Base-by-base conservation (phyloP, 176 grass and related monocot species). In the Dendrocalamus sinicus region DNA sequence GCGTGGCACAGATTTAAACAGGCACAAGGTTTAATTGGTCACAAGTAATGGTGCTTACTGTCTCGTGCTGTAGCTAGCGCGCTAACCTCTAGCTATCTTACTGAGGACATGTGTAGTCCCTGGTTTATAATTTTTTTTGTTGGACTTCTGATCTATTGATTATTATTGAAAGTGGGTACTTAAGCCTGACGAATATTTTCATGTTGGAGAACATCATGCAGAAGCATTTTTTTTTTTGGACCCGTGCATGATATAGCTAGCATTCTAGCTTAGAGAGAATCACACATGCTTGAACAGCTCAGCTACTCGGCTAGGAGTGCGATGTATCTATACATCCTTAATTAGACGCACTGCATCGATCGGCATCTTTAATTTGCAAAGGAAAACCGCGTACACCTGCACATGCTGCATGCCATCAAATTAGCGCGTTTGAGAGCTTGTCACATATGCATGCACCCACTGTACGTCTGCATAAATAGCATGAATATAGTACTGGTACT, bases 1-100 rank as follows among this genome's bases (percentile, higher is more conserved):
- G 85, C 58, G 9, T 80, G 60, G 26, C 76, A 74, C 76, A 39
- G 61, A 51, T 85, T 81, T 28, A 59, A 86, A 47, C 43, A 58
- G 35, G 14, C 87, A 52, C 24, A 75, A 77, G 50, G 48, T 77
- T 82, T 85, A 68, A 40, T 41, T 85, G 61, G 58, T 74, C 41
- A 37, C 9, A 87, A 52, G 86, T 66, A 82, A 78, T 4, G 46
- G 46, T 48, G 46, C 12, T 2, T 4, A 13, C 46, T 48, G 46
- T 48, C 46, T 4, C 46, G 9, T 48, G 4, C 46, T 48, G 10
- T 48, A 48, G 46, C 46, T 12, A 12, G 45, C 45, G 45, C 9
- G 45, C 45, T 46, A 48, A 12, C 46, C 46, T 12, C 46, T 48
- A 48, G 46, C 46, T 43, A 43, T 43, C 41, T 43, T 43, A 43